A percentile compares a stretch with the other conserved stretches of the same genome.
phyloP scores from a whole-genome alignment of 2,329 filamentous ascomycete species.

The Aureobasidium sp. region DNA sequence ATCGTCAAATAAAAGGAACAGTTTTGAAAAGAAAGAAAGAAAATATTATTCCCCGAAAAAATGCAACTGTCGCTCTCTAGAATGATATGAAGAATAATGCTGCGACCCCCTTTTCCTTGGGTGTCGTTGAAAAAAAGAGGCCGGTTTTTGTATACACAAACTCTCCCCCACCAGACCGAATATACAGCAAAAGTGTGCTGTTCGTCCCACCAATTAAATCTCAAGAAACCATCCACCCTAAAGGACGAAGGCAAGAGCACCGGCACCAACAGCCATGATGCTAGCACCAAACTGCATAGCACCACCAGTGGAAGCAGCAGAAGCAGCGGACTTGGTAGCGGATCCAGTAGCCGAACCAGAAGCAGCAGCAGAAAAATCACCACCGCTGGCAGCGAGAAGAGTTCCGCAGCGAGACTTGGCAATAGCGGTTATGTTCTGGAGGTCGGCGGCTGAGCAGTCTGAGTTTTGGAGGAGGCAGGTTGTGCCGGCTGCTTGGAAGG shows the following conservation, averaged over 20 bases:
- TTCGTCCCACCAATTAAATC: no score
- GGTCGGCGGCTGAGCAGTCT: conserved; percentile 41
- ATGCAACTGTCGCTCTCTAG: neutral
- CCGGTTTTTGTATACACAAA: neutral
- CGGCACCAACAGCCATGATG: conserved; percentile 11
- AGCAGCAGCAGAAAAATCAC: conserved; percentile 18
- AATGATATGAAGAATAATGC: conserved; percentile 12
- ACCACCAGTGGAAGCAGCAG: conserved; percentile 10
- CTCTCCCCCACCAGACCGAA: no score
- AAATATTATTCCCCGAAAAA: neutral
- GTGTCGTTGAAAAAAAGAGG: conserved; percentile 14
- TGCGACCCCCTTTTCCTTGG: conserved; percentile 2
- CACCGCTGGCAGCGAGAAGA: neutral
- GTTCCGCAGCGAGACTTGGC: conserved; percentile 1
- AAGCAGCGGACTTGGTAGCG: neutral
- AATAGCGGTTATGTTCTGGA: conserved; percentile 39
- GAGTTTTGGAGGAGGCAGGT: conserved; percentile 39
- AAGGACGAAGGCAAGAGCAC: conserved; percentile 18
- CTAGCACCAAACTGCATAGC: conserved; percentile 21
- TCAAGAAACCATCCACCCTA: no score
- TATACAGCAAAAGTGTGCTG: no score
- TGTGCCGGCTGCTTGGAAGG: conserved; percentile 43
- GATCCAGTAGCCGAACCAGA: neutral
- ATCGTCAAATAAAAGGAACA: conserved; percentile 28
- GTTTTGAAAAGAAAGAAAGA: neutral